Evolutionary conservation across 768 basidiomycete species (phyloP).

Genomic region (Chlorophyllum brunneum): DNA sequence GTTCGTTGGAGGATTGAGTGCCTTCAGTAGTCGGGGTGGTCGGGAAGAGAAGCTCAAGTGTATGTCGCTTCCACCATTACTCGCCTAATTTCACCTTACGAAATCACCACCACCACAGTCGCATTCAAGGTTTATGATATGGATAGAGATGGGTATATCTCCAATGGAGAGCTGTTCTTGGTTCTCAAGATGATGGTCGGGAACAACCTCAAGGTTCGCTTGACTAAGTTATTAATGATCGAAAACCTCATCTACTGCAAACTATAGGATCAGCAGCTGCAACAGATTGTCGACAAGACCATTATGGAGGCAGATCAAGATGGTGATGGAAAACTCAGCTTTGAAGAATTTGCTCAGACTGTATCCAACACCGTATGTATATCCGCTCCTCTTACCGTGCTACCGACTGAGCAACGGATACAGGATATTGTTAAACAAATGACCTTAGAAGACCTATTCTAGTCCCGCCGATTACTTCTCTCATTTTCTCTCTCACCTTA

Average conservation of each 20-base stretch:
- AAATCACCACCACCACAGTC: slow-evolving; percentile 45
- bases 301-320: slow-evolving; percentile 99
- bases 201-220: slow-evolving; percentile 87
- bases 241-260: slow-evolving; percentile 4
- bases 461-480: slow-evolving; percentile 11
- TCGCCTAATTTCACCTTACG: neutral
- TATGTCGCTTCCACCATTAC: slow-evolving; percentile 35
- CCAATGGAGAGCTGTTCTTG: slow-evolving; percentile 96
- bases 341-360: slow-evolving; percentile 96
- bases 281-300: slow-evolving; percentile 99
- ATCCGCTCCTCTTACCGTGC: neutral
- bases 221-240: neutral
- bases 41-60: slow-evolving; percentile 96
- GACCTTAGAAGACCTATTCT: slow-evolving; percentile 94
- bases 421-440: slow-evolving; percentile 99
- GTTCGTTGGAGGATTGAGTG: slow-evolving; percentile 96
- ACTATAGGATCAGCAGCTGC: slow-evolving; percentile 89
- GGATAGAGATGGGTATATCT: slow-evolving; percentile 96
- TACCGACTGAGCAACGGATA: neutral
- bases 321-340: slow-evolving; percentile 94
- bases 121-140: slow-evolving; percentile 99
- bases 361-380: slow-evolving; percentile 87
- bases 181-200: slow-evolving; percentile 99
- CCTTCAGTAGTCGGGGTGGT: slow-evolving; percentile 95
- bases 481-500: no score